These are phyloP conservation scores for Pichia phayaonensis DNA, from an alignment of 805 yeast genomes.

Conservation along the genomic window DNA sequence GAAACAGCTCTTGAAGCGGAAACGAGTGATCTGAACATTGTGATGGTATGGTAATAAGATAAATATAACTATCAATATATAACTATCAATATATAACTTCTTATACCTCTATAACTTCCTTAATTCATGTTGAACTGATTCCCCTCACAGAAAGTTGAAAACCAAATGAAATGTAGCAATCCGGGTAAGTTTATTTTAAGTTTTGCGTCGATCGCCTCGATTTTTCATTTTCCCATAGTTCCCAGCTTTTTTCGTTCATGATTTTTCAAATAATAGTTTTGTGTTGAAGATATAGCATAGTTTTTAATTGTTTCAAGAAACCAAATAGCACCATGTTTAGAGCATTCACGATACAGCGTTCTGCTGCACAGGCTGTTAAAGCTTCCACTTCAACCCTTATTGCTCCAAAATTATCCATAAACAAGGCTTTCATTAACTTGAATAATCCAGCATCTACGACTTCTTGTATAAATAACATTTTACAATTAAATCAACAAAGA, in stretches of 20 bases:
- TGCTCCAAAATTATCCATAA: conserved; percentile 10
- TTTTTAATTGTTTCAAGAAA: too few species aligned
- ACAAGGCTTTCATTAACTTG: conserved; percentile 13
- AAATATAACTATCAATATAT: too few species aligned
- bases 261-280: background rate
- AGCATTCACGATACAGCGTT: conserved; percentile 4
- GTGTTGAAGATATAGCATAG: background rate
- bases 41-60: background rate
- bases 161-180: background rate
- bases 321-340: conserved; percentile 13
- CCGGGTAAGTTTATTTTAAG: background rate
- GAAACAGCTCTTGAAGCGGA: conserved; percentile 5
- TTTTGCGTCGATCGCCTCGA: background rate
- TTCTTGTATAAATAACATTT: background rate
- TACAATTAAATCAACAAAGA: conserved; percentile 32
- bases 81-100: too few species aligned
- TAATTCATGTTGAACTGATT: background rate
- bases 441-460: background rate
- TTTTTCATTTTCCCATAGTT: background rate
- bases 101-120: background rate
- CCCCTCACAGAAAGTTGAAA: background rate
- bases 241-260: background rate
- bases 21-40: conserved; percentile 10
- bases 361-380: background rate
- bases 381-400: conserved; percentile 13